A percentile compares a stretch with the other conserved stretches of the same genome.
Evolutionary conservation across 2,329 filamentous ascomycete genomes (phyloP).

Genomic region (Emergomyces orientalis): DNA sequence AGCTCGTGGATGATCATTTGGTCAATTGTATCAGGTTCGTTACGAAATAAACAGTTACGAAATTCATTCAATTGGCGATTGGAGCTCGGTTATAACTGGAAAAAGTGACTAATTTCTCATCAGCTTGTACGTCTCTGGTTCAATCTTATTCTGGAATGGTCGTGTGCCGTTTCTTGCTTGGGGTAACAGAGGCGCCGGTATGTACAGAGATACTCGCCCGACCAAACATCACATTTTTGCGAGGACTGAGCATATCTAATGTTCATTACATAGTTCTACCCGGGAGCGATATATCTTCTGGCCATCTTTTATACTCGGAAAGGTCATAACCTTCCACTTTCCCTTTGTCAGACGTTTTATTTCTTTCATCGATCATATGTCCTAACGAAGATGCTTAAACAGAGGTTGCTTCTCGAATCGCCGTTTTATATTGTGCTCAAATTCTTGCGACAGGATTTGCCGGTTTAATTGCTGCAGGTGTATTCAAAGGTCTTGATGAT

Average conservation of each 20-base stretch:
- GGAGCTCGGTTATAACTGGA: conserved; percentile 9
- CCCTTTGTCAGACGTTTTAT: conserved; percentile 13
- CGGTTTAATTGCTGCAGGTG: conserved; percentile 17
- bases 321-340: conserved; percentile 26
- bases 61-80: conserved; percentile 17
- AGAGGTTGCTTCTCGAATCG: conserved; percentile 18
- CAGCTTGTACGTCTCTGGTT: conserved; percentile 34
- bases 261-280: conserved; percentile 40
- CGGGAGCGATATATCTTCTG: conserved; percentile 54
- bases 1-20: conserved; percentile 10
- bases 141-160: conserved; percentile 38
- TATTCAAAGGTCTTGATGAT: conserved; percentile 24
- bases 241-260: background rate
- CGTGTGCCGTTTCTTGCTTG: conserved; percentile 17
- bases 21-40: conserved; percentile 11
- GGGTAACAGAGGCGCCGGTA: conserved; percentile 18
- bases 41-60: conserved; percentile 5
- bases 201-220: conserved; percentile 11
- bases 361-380: conserved; percentile 14
- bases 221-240: conserved; percentile 26
- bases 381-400: conserved; percentile 15
- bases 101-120: conserved; percentile 20
- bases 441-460: conserved; percentile 17
- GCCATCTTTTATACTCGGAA: conserved; percentile 59
- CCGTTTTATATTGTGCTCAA: conserved; percentile 16